Conservation (phyloP, 805 yeast species). For the Candida broadrunensis region DNA sequence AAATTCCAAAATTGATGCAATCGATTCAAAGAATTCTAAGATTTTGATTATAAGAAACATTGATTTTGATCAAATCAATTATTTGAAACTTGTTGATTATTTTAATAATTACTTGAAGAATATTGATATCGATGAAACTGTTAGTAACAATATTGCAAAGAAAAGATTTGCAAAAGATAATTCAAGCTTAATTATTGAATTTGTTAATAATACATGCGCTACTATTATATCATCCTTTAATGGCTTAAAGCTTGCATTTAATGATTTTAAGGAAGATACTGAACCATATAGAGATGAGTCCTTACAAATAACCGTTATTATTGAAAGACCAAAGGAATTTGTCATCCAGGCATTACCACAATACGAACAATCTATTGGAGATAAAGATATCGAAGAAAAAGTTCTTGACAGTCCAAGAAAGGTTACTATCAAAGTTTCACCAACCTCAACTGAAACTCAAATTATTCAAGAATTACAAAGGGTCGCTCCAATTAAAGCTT, state of each 20-base stretch:
- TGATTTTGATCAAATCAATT: constrained; percentile 30
- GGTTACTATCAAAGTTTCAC: constrained; percentile 44
- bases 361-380: constrained; percentile 8
- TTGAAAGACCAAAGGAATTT: constrained; percentile 35
- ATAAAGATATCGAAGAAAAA: constrained; percentile 17
- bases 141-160: constrained; percentile 26
- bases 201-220: constrained; percentile 50
- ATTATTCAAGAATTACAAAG: constrained; percentile 39
- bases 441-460: constrained; percentile 43
- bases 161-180: constrained; percentile 36
- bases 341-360: constrained; percentile 25
- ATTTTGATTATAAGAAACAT: constrained; percentile 27
- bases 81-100: constrained; percentile 39
- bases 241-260: constrained; percentile 25
- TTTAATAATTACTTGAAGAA: constrained; percentile 44
- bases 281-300: constrained; percentile 8
- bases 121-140: constrained; percentile 36
- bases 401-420: constrained; percentile 46
- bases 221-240: constrained; percentile 50
- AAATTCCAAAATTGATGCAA: constrained; percentile 35
- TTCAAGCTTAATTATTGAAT: constrained; percentile 45
- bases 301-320: constrained; percentile 6
- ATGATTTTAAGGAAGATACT: constrained; percentile 22
- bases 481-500: constrained; percentile 37
- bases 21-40: constrained; percentile 32